A percentile compares a stretch with the other conserved stretches of the same genome.
These are phyloP conservation scores for Pseudoturritis turrita DNA, from an alignment of 345 rosid genomes.

Conservation along the genomic window DNA sequence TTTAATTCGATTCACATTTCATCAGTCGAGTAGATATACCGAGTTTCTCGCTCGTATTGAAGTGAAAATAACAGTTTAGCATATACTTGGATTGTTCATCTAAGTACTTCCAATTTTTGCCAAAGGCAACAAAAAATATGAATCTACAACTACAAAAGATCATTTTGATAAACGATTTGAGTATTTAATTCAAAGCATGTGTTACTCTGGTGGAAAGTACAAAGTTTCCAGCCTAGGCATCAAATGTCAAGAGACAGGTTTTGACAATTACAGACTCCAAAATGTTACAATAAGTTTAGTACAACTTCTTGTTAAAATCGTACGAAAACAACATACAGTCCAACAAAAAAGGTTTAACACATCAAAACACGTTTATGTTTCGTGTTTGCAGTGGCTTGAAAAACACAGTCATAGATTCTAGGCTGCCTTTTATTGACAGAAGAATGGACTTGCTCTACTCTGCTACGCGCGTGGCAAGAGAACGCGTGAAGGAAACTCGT, in stretches of 20 bases:
- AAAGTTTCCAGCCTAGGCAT: conserved; percentile 1
- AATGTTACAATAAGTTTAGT: not conserved
- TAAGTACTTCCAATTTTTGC: too few relatives aligned
- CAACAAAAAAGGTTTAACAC: not conserved
- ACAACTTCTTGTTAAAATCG: not conserved
- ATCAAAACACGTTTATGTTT: not conserved
- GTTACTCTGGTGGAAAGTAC: not conserved
- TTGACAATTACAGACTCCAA: not conserved
- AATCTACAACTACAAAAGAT: not conserved
- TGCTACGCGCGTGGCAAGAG: conserved; percentile 44
- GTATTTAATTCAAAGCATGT: not conserved
- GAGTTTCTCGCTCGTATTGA: not conserved
- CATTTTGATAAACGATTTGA: not conserved
- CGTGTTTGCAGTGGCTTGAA: not conserved
- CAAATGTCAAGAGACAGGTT: not conserved
- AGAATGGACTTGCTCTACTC: conserved; percentile 6
- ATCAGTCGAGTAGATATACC: not conserved
- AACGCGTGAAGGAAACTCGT: conserved; percentile 38
- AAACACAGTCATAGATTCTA: not conserved
- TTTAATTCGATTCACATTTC: not conserved
- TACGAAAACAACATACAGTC: not conserved
- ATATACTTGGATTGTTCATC: too few relatives aligned
- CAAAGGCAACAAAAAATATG: not conserved
- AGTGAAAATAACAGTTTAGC: too few relatives aligned
- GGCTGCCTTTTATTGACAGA: not conserved